These are phyloP conservation scores for Suillus discolor DNA, from an alignment of 768 basidiomycete genomes.

Conservation along the genomic window DNA sequence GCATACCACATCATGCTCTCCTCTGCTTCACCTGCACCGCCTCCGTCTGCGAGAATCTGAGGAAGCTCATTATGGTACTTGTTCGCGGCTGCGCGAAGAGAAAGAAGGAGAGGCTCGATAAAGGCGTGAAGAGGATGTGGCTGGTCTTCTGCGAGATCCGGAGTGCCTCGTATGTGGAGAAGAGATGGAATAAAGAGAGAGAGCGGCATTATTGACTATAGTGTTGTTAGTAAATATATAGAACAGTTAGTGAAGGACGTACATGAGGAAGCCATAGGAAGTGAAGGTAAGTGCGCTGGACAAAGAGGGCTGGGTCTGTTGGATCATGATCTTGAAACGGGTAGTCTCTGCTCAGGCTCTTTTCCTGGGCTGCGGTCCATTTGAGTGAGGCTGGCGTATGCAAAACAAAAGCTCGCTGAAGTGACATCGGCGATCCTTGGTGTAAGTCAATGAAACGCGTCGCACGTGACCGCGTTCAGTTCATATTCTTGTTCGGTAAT, in stretches of 20 bases:
- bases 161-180: slow-evolving; percentile 45
- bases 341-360: slow-evolving; percentile 54
- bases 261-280: slow-evolving; percentile 82
- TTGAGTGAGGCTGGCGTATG: slow-evolving; percentile 27
- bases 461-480: neutral
- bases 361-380: slow-evolving; percentile 67
- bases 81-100: slow-evolving; percentile 49
- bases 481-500: no score
- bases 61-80: slow-evolving; percentile 70
- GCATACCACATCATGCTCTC: slow-evolving; percentile 81
- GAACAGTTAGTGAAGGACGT: slow-evolving; percentile 15
- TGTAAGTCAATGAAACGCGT: neutral
- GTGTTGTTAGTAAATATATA: slow-evolving; percentile 12
- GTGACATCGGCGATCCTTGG: neutral
- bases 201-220: slow-evolving; percentile 76
- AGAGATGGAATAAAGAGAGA: slow-evolving; percentile 58
- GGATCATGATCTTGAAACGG: slow-evolving; percentile 48
- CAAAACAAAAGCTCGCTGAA: slow-evolving; percentile 23
- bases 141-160: slow-evolving; percentile 26
- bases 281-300: slow-evolving; percentile 68
- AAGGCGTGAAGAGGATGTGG: slow-evolving; percentile 59
- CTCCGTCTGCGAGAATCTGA: slow-evolving; percentile 57
- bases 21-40: slow-evolving; percentile 64
- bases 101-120: slow-evolving; percentile 66
- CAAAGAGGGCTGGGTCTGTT: slow-evolving; percentile 57